Percentiles rank a stretch among this genome's conserved stretches.
Evolutionary conservation across 305 asterid species (phyloP).

Genomic region (Lippia alba): DNA sequence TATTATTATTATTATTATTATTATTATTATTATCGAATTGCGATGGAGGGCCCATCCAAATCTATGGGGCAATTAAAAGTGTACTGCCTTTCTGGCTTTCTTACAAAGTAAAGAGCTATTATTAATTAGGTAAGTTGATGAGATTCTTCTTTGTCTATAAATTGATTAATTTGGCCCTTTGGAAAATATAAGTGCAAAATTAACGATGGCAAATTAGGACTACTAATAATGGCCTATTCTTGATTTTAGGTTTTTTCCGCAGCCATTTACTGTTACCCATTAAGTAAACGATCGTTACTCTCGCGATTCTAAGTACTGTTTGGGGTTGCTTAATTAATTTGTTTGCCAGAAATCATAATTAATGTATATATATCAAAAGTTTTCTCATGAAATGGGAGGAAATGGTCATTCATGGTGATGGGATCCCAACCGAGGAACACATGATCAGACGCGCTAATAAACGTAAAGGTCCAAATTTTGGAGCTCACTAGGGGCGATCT

Average conservation of each 20-base stretch:
- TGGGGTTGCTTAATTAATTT: constrained; percentile 5
- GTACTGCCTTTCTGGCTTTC: background rate
- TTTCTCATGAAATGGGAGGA: too few species aligned
- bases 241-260: constrained; percentile 28
- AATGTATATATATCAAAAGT: too few species aligned
- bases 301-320: constrained; percentile 42
- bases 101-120: constrained; percentile 9
- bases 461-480: too few species aligned
- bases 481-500: too few species aligned
- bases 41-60: constrained; percentile 2
- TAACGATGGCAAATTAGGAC: constrained; percentile 38
- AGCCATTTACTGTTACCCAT: constrained; percentile 41
- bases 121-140: constrained; percentile 33
- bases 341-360: too few species aligned
- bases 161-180: background rate
- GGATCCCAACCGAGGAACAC: too few species aligned
- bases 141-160: constrained; percentile 24
- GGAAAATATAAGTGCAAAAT: too few species aligned
- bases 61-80: background rate
- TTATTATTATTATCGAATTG: too few species aligned
- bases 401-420: too few species aligned
- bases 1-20: too few species aligned
- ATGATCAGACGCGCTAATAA: too few species aligned
- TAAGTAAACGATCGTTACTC: constrained; percentile 36
- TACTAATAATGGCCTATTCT: constrained; percentile 38